Base-by-base conservation (phyloP, 1,284 basidiomycete species). In the Cutaneotrichosporon cavernicola region DNA sequence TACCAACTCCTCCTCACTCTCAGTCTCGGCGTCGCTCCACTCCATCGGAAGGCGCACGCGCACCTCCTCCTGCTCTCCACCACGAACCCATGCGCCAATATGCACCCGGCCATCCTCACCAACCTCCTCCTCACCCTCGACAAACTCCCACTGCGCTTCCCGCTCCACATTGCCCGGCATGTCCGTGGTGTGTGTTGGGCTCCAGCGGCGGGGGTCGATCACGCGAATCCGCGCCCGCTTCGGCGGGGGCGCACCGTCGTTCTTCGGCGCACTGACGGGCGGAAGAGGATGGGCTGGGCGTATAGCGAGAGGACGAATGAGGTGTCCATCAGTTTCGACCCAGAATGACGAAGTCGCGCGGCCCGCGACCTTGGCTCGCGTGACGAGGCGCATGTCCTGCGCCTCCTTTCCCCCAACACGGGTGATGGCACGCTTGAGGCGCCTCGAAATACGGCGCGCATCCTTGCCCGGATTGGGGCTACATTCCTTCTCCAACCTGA, bases 301-400 rank as follows among this genome's bases (percentile, higher is more conserved):
- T 52, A 76, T 71, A 10, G 67, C 67, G 14, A 80, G 64, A 0
- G 78, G 78, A 36, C 77, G 68, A 32, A 79, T 62, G 9, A 78
- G 69, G 59, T 73, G 71, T 1, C 66, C 62, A 18, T 66, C 52
- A n/a, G 65, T 69, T 22, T 72, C 16, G 38, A 65, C 69, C 77
- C 77, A 79, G 66, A 76, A 74, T 52, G 61, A 4, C 7, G 13
- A 32, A 5, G 22, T 5, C 2, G 40, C 60, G 13, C 63, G 46
- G n/a, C 58, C 59, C 32, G 57, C 53, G 56, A 63, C 56, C 40
- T 66, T 73, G 11, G 67, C 55, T 5, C 55, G 51, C 0, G 66
- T 75, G 8, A 75, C 72, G 3, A 69, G 50, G 16, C 73, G 63
- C 73, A 78, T 76, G 72, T 80, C 77, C 58, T 80, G 76, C 13